These are phyloP conservation scores for Aspergillus taichungensis DNA, from an alignment of 495 filamentous ascomycete genomes.

Conservation along the genomic window DNA sequence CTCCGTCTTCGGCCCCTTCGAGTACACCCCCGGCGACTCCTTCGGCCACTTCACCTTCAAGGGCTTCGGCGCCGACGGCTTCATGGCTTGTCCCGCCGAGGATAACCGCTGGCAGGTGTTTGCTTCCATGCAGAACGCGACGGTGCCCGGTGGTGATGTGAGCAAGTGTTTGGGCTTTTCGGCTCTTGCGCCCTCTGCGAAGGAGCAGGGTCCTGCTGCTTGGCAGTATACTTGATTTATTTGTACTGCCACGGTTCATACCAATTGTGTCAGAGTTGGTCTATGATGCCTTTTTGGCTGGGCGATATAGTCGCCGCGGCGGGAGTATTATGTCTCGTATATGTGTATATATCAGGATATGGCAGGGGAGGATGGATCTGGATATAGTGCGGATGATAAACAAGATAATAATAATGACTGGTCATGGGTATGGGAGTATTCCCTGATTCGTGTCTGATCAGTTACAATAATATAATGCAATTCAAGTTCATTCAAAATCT, in stretches of 20 bases:
- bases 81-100: conserved; percentile 37
- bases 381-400: no score
- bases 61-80: conserved; percentile 25
- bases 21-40: conserved; percentile 16
- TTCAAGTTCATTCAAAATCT: background rate
- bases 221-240: conserved; percentile 35
- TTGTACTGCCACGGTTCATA: no score
- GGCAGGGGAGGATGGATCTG: no score
- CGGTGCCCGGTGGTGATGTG: conserved; percentile 30
- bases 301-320: no score
- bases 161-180: conserved; percentile 33
- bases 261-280: no score
- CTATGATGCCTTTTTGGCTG: no score
- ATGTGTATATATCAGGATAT: no score
- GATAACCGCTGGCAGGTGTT: conserved; percentile 38
- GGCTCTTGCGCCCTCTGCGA: conserved; percentile 19
- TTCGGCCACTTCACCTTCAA: conserved; percentile 23
- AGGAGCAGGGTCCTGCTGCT: conserved; percentile 19
- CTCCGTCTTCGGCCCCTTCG: conserved; percentile 37
- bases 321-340: no score
- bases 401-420: no score
- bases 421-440: no score
- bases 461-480: no score
- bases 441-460: no score
- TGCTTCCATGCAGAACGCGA: conserved; percentile 28